Evolutionary conservation across 345 rosid genomes (phyloP).

Genomic region (Tarenaya hassleriana): DNA sequence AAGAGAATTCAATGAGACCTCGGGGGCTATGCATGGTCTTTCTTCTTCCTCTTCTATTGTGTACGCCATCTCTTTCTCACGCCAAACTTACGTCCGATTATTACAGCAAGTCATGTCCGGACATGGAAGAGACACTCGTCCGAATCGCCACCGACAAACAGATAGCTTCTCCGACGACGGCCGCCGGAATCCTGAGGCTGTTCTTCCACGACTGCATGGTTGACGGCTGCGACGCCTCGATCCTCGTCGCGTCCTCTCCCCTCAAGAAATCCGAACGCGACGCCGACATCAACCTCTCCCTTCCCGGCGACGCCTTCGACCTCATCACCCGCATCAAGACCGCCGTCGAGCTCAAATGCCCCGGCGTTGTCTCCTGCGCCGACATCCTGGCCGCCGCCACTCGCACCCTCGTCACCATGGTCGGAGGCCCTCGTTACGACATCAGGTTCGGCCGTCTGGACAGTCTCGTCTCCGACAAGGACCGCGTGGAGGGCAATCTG

Average conservation of each 20-base stretch:
- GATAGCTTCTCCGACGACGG: conserved; percentile 49
- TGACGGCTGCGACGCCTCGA: conserved; percentile 64
- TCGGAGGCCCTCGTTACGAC: conserved; percentile 53
- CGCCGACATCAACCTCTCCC: conserved; percentile 45
- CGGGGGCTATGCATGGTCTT: conserved; percentile 1
- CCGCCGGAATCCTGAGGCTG: conserved; percentile 59
- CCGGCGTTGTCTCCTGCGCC: conserved; percentile 54
- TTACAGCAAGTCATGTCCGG: conserved; percentile 55
- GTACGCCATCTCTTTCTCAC: conserved; percentile 1
- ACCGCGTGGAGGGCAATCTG: conserved; percentile 33
- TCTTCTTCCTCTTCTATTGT: conserved; percentile 4
- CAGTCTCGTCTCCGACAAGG: conserved; percentile 37
- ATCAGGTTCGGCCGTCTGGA: conserved; percentile 58
- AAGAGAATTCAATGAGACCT: conserved; percentile 8
- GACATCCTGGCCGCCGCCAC: conserved; percentile 60
- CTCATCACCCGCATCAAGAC: conserved; percentile 49
- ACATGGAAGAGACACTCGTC: conserved; percentile 36
- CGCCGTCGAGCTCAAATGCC: conserved; percentile 66
- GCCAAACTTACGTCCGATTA: conserved; percentile 33
- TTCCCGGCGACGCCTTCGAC: conserved; percentile 76
- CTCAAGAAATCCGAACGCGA: conserved; percentile 59
- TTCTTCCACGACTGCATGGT: conserved; percentile 79
- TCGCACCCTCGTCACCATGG: conserved; percentile 55
- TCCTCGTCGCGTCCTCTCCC: conserved; percentile 52
- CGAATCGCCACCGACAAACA: conserved; percentile 43